A percentile compares a stretch with the other conserved stretches of the same genome.
Conservation (phyloP, 2,329 filamentous ascomycete species). For the Phoma sp. region DNA sequence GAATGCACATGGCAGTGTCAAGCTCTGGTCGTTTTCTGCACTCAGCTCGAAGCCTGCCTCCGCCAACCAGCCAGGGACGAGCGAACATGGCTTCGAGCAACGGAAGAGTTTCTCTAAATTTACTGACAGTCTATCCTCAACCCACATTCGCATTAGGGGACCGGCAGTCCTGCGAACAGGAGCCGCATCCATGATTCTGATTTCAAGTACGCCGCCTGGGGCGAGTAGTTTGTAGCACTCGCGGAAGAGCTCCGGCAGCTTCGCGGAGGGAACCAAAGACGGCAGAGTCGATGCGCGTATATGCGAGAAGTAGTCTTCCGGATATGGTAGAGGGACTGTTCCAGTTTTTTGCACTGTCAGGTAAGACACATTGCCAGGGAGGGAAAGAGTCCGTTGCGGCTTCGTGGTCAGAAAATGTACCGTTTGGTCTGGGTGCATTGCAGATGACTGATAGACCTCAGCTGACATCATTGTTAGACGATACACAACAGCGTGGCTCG, state of each 20-base stretch:
- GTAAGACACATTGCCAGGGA: constrained; percentile 40
- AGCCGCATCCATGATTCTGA: constrained; percentile 68
- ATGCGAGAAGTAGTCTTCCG: constrained; percentile 41
- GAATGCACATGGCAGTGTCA: constrained; percentile 42
- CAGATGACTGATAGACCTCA: constrained; percentile 55
- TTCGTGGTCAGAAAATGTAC: constrained; percentile 48
- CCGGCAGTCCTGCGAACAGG: constrained; percentile 64
- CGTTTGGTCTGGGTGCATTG: constrained; percentile 47
- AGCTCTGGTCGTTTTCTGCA: constrained; percentile 27
- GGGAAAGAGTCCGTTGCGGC: constrained; percentile 41
- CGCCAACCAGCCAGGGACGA: constrained; percentile 66
- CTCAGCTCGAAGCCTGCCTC: constrained; percentile 58
- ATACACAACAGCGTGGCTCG: constrained; percentile 26
- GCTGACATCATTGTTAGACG: constrained; percentile 42
- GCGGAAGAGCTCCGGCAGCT: constrained; percentile 63
- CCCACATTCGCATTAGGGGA: constrained; percentile 64
- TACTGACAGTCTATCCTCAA: constrained; percentile 65
- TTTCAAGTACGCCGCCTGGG: constrained; percentile 62
- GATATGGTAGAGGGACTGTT: constrained; percentile 59
- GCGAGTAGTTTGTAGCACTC: constrained; percentile 64
- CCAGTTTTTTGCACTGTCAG: constrained; percentile 43
- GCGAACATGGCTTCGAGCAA: constrained; percentile 64
- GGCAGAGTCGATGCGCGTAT: constrained; percentile 59
- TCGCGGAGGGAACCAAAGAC: constrained; percentile 61
- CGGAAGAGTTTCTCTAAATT: constrained; percentile 66